These are phyloP conservation scores for Phytophthora brassicae DNA, from an alignment of 352 stramenopile genomes.

Conservation along the genomic window DNA sequence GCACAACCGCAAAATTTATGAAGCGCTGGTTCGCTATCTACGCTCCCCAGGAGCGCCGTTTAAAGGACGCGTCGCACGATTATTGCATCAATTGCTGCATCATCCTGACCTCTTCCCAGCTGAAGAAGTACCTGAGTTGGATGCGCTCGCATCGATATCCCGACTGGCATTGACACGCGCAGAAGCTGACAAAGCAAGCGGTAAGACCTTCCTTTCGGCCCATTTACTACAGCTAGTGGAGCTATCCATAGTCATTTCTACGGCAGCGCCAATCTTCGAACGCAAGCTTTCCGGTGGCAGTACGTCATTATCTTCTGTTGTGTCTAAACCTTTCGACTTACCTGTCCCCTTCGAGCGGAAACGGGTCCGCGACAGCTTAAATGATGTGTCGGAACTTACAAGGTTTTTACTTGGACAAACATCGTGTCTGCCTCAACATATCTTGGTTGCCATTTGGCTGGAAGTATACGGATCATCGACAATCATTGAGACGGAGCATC, in stretches of 20 bases:
- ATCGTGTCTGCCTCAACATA: conserved; percentile 45
- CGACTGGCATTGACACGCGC: conserved; percentile 58
- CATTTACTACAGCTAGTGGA: conserved; percentile 82
- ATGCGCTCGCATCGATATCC: conserved; percentile 63
- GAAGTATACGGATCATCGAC: conserved; percentile 67
- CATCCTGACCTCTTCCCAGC: conserved; percentile 56
- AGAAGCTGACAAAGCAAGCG: conserved; percentile 54
- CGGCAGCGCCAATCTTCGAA: conserved; percentile 41
- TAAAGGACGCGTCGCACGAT: conserved; percentile 73
- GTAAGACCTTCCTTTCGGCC: conserved; percentile 72
- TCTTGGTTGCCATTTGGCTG: conserved; percentile 73
- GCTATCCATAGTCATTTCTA: conserved; percentile 61
- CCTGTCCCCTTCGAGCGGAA: conserved; percentile 51
- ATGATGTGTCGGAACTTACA: conserved; percentile 52
- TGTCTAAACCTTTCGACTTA: conserved; percentile 31
- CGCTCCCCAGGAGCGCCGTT: conserved; percentile 77
- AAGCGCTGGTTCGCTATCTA: conserved; percentile 77
- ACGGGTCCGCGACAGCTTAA: conserved; percentile 42
- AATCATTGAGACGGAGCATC: conserved; percentile 69
- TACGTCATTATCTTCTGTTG: not conserved
- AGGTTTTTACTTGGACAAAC: conserved; percentile 65
- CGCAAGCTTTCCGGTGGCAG: conserved; percentile 18
- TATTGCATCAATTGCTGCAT: conserved; percentile 79
- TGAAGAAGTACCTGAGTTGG: conserved; percentile 60
- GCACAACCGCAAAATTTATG: conserved; percentile 83